Evolutionary conservation across 192 early-diverging fungal genomes (phyloP).

Genomic region (Paraglomus brasilianum): DNA sequence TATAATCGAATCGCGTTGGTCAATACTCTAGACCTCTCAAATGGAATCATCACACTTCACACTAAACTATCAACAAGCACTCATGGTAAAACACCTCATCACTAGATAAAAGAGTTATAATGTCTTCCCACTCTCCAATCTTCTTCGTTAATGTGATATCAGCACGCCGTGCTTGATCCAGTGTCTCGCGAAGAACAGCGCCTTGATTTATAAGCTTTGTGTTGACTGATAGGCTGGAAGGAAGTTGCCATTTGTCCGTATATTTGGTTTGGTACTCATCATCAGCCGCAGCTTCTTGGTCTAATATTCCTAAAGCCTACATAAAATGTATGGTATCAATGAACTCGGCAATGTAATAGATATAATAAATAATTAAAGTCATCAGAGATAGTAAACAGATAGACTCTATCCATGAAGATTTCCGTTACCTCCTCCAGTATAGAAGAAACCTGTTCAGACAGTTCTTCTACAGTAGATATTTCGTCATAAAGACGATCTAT

Average conservation of each 20-base stretch:
- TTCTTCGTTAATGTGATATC: conserved; percentile 57
- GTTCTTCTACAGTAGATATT: conserved; percentile 60
- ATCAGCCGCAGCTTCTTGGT: conserved; percentile 71
- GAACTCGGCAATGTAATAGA: no score
- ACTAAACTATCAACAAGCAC: no score
- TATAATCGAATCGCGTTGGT: no score
- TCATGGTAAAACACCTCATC: no score
- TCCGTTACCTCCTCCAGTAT: conserved; percentile 62
- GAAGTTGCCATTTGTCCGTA: conserved; percentile 57
- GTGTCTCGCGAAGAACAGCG: conserved; percentile 51
- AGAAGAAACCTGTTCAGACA: conserved; percentile 48
- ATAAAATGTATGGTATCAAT: conserved; percentile 26
- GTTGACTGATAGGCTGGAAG: conserved; percentile 53
- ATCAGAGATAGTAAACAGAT: no score
- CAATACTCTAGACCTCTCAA: no score
- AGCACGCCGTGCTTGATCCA: conserved; percentile 58
- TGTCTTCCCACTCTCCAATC: conserved; percentile 56
- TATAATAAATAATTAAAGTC: no score
- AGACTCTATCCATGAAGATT: conserved; percentile 35
- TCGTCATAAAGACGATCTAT: conserved; percentile 57
- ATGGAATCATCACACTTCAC: no score
- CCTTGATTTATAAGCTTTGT: conserved; percentile 55
- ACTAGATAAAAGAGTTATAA: conserved; percentile 57
- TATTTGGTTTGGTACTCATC: conserved; percentile 57
- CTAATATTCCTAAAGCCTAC: conserved; percentile 61